A percentile compares a stretch with the other conserved stretches of the same genome.
Evolutionary conservation across 495 filamentous ascomycete genomes (phyloP).

Genomic region (Podospora pseudocomata): DNA sequence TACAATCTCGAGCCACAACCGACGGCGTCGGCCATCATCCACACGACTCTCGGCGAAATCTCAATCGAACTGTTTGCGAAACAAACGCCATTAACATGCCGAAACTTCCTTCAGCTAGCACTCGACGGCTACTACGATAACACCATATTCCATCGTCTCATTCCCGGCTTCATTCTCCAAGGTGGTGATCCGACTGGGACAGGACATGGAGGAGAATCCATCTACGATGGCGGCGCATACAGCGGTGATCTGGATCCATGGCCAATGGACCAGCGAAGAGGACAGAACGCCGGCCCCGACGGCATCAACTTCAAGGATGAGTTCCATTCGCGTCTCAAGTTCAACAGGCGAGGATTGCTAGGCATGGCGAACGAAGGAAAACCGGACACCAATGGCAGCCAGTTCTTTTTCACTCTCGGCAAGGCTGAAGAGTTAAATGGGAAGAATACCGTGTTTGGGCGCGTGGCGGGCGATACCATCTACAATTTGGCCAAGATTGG

Average conservation of each 20-base stretch:
- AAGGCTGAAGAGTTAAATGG: slow-evolving; percentile 80
- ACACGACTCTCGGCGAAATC: slow-evolving; percentile 85
- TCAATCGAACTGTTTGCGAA: slow-evolving; percentile 89
- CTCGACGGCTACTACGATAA: slow-evolving; percentile 90
- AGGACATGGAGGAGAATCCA: slow-evolving; percentile 84
- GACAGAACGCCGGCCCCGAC: slow-evolving; percentile 48
- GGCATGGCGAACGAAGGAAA: slow-evolving; percentile 84
- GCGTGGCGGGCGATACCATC: slow-evolving; percentile 89
- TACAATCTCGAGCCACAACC: slow-evolving; percentile 94
- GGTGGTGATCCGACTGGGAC: slow-evolving; percentile 84
- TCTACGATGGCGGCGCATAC: slow-evolving; percentile 82
- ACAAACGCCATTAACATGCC: slow-evolving; percentile 83
- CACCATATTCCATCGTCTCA: slow-evolving; percentile 90
- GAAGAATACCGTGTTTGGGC: slow-evolving; percentile 89
- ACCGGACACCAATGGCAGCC: slow-evolving; percentile 81
- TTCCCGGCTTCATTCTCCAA: slow-evolving; percentile 88
- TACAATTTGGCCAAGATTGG: slow-evolving; percentile 93
- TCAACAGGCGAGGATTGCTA: slow-evolving; percentile 83
- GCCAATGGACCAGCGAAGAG: slow-evolving; percentile 60
- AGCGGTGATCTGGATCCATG: slow-evolving; percentile 56
- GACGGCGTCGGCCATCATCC: slow-evolving; percentile 83
- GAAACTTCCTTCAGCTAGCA: slow-evolving; percentile 94
- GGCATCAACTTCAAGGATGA: slow-evolving; percentile 78
- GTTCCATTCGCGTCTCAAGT: slow-evolving; percentile 85
- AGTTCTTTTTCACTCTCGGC: slow-evolving; percentile 92